Percentiles rank a stretch among this genome's conserved stretches.
phyloP scores from a whole-genome alignment of 176 grass and related monocot species.

The Pharus latifolius region DNA sequence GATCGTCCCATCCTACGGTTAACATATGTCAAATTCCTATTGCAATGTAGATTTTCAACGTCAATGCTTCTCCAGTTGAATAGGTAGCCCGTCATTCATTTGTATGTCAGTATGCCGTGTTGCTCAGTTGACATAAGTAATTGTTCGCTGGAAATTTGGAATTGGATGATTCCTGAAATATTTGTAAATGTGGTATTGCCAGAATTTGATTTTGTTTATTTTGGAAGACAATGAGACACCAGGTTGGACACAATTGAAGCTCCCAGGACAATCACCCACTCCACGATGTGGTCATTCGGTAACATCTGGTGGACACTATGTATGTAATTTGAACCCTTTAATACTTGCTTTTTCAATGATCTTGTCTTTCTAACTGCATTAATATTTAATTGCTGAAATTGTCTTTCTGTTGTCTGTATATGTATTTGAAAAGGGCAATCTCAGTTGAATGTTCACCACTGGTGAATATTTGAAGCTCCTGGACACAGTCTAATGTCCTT shows the following conservation, averaged over 20 bases:
- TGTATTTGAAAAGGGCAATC: neutral
- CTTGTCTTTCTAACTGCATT: neutral
- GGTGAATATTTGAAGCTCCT: neutral
- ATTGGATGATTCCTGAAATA: neutral
- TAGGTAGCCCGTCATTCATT: neutral
- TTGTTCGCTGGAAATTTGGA: neutral
- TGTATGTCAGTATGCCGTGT: neutral
- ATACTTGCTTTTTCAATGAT: neutral
- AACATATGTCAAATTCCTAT: neutral
- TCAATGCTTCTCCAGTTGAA: neutral
- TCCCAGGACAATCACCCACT: slow-evolving; percentile 80
- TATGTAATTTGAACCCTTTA: slow-evolving; percentile 36
- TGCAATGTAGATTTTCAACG: neutral
- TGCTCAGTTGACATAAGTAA: neutral
- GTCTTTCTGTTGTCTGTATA: neutral
- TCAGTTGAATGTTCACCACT: neutral
- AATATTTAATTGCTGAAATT: neutral
- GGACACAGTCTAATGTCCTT: neutral
- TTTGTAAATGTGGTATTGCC: neutral
- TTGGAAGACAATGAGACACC: slow-evolving; percentile 71
- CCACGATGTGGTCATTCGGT: slow-evolving; percentile 86
- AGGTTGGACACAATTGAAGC: slow-evolving; percentile 92
- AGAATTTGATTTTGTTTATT: slow-evolving; percentile 3
- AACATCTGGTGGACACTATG: slow-evolving; percentile 91
- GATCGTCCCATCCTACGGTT: neutral